Evolutionary conservation across 495 filamentous ascomycete species (phyloP), one percentile per base, ranked within the genome.

Genomic region (Neurospora sp.): DNA sequence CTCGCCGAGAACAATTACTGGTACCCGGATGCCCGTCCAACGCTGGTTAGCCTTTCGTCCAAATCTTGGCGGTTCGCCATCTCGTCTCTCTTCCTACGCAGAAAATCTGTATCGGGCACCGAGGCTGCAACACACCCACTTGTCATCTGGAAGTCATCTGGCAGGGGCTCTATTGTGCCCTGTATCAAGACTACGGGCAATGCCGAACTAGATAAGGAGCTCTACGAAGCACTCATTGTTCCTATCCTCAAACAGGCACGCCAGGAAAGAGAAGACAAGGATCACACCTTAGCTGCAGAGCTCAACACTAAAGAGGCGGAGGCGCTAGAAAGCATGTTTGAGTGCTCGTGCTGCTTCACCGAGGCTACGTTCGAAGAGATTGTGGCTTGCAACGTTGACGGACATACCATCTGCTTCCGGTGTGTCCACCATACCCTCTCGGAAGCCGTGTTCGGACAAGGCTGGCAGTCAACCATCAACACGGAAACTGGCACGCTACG

Each of bases 371-470:
- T 97, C 75, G 93, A 98, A 79, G 90, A 93, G 80, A 87, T 97
- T 28, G 88, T 92, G 9, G 88, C 90, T 2, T 99, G 96, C 78
- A 88, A 84, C 76, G 81, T 86, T 43, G 85, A 88, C 38, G 89
- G 88, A 28, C 96, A 99, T 84, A 87, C 94, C 78, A 88, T 97
- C 73, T 99, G 96, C 84, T 93, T 93, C 79, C 85, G 85, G 31
- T 99, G 96, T 78, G 90, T 99, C 36, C 89, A 90, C 71, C 88
- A 90, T 72, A 90, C 92, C 48, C 86, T 93, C 39, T 89, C 90
- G 48, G 94, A 97, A 79, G 93, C 93, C 9, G 79, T 99, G 0
- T 99, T 95, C 81, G 96, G 96, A 0, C 96, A 99, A 79, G 92
- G 93, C 40, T 97, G 94, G 94, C 86, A 87, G 71, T 88, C 90